A percentile compares a stretch with the other conserved stretches of the same genome.
Evolutionary conservation across 75 land plant genomes (phyloP).

Genomic region (Sequoia sempervirens): DNA sequence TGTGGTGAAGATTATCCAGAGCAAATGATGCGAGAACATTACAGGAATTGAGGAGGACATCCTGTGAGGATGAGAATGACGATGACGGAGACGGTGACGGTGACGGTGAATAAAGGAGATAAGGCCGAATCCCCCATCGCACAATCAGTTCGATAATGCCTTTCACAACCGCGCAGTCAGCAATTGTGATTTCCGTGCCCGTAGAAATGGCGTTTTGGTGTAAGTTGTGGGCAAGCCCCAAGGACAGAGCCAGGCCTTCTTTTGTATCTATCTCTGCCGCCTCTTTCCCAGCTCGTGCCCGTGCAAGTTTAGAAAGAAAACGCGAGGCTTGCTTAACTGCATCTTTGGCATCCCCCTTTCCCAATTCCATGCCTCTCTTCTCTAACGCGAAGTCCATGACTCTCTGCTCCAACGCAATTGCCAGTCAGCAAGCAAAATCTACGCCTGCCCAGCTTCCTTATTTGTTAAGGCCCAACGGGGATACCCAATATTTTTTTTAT

Average conservation of each 20-base stretch:
- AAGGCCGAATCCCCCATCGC: slow-evolving; percentile 28
- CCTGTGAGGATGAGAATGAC: not conserved
- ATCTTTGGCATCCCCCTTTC: not conserved
- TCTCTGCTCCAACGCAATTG: too few species aligned
- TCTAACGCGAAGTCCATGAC: too few species aligned
- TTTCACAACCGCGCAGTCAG: slow-evolving; percentile 32
- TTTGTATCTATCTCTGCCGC: not conserved
- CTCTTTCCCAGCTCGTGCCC: not conserved
- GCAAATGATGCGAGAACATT: slow-evolving; percentile 7
- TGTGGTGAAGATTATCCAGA: not conserved
- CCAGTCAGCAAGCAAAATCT: too few species aligned
- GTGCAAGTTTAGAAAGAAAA: not conserved
- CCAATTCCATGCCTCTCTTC: too few species aligned
- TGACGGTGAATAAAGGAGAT: slow-evolving; percentile 3
- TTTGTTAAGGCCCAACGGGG: too few species aligned
- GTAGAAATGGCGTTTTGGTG: not conserved
- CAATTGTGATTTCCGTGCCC: not conserved
- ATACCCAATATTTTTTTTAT: too few species aligned
- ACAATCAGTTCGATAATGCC: slow-evolving; percentile 31
- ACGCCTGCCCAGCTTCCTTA: too few species aligned
- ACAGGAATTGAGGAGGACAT: slow-evolving; percentile 1
- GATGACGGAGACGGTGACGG: not conserved
- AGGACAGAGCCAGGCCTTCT: not conserved
- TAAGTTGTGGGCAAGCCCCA: not conserved
- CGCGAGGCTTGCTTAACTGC: not conserved